Evolutionary conservation across 768 basidiomycete genomes (phyloP).

Genomic region (Termitomyces sp.): DNA sequence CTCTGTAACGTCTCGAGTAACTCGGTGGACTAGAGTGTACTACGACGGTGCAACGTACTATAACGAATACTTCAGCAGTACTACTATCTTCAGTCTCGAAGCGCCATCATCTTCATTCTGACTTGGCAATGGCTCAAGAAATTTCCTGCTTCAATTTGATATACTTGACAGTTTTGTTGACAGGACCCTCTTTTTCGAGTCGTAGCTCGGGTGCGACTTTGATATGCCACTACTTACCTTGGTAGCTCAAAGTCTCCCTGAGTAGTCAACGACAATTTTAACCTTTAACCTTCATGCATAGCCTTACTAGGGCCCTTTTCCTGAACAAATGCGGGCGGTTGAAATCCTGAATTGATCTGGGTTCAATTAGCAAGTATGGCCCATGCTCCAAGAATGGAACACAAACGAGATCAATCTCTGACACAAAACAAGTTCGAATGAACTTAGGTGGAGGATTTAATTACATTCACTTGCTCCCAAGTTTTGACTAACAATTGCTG

Average conservation of each 20-base stretch:
- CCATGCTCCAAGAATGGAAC: too few species aligned
- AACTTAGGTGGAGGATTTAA: too few species aligned
- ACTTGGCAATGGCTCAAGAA: neutral
- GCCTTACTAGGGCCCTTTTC: neutral
- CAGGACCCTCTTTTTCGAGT: neutral
- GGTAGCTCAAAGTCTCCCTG: neutral
- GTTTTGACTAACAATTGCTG: too few species aligned
- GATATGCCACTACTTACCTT: neutral
- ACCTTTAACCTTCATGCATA: too few species aligned
- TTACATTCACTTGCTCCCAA: too few species aligned
- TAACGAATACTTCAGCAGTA: neutral
- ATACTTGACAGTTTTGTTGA: too few species aligned
- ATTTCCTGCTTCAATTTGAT: neutral
- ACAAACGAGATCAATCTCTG: too few species aligned
- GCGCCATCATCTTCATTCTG: neutral
- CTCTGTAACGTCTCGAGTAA: neutral
- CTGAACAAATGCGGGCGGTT: too few species aligned
- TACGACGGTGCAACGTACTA: too few species aligned
- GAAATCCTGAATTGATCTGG: too few species aligned
- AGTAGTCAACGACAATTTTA: neutral
- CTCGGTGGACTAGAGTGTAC: neutral
- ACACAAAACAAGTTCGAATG: too few species aligned
- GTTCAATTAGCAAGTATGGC: too few species aligned
- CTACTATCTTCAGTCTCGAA: neutral
- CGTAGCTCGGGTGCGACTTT: neutral